Evolutionary conservation across 306 rosid genomes (phyloP), one percentile per base, ranked within the genome.

Genomic region (Rubus idaeus): DNA sequence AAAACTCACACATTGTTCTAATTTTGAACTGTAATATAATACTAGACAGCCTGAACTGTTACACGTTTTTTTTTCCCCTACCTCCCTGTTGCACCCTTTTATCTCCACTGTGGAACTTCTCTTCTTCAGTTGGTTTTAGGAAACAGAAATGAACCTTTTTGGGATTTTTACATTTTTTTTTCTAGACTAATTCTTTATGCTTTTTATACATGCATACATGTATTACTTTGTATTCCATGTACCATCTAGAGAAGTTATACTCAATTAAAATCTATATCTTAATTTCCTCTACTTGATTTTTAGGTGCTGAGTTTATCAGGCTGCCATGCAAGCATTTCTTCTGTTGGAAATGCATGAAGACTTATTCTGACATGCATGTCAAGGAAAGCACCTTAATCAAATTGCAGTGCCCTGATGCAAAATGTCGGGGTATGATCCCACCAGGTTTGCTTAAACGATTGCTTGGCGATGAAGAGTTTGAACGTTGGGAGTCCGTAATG

Each of bases 331-430:
- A 84, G 81, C 98, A 94, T 83, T 91, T 87, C 80, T 94, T 90
- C 75, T 94, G 98, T 83, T 86, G 77, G 80, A 90, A 89, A 68
- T 94, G 98, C 91, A 82, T 91, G 93, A 85, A 85, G 88, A 91
- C 90, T 79, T 94, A 83, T 78, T 83, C 89, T 11, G 81, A 84
- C 46, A 89, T 91, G 55, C 97, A 94, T 77, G 87, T 90, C 73
- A 94, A 84, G 84, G 98, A 94, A 84, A 94, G 97, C n/a, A 90
- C 92, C 21, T 35, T 91, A 30, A 74, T 52, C 85, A 91, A 87
- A 85, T 92, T 94, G 74, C 84, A 83, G 60, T 94, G 97, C 75
- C 96, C 91, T 14, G 78, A 87, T 49, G 65, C 89, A 81, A 91
- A 91, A 83, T 94, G 98, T 73, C 72, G 65, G 50, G 85, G 82